phyloP scores from a whole-genome alignment of 164 flowering plant species.

The Malania oleifera region DNA sequence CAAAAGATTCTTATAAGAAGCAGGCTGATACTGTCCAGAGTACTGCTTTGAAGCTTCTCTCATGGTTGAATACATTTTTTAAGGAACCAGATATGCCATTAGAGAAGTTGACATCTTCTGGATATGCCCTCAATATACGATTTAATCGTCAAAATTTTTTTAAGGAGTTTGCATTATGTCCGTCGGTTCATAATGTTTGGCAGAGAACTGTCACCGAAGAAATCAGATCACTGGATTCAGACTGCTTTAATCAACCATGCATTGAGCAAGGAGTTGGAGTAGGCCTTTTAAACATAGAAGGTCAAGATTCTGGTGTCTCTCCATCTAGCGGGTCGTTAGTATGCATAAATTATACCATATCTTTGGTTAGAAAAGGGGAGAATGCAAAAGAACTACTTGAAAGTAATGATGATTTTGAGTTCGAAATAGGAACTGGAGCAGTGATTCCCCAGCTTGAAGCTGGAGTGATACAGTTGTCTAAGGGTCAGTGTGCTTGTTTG shows the following conservation, averaged over 20 bases:
- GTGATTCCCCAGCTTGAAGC: conserved; percentile 61
- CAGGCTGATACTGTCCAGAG: conserved; percentile 67
- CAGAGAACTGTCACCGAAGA: conserved; percentile 15
- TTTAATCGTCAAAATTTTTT: conserved; percentile 30
- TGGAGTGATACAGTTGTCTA: conserved; percentile 64
- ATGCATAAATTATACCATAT: conserved; percentile 54
- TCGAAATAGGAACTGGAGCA: conserved; percentile 78
- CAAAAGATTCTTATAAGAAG: conserved; percentile 45
- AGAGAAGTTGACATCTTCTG: conserved; percentile 34
- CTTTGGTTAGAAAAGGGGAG: conserved; percentile 41
- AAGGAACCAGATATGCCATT: conserved; percentile 34
- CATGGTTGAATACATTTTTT: conserved; percentile 56
- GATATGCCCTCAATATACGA: conserved; percentile 25
- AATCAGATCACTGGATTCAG: conserved; percentile 18
- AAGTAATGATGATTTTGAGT: conserved; percentile 71
- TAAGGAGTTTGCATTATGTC: conserved; percentile 38
- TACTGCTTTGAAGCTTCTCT: conserved; percentile 61
- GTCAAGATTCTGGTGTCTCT: conserved; percentile 51
- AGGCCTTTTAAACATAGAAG: conserved; percentile 30
- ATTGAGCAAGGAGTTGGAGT: conserved; percentile 18
- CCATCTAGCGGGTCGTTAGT: conserved; percentile 58
- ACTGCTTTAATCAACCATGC: conserved; percentile 7
- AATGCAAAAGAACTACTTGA: conserved; percentile 53
- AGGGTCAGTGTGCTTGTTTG: conserved; percentile 63
- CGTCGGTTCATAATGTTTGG: conserved; percentile 24